Percentiles rank a stretch among this genome's conserved stretches.
Conservation (phyloP, 345 rosid genomes). For the Gossypium stocksii region DNA sequence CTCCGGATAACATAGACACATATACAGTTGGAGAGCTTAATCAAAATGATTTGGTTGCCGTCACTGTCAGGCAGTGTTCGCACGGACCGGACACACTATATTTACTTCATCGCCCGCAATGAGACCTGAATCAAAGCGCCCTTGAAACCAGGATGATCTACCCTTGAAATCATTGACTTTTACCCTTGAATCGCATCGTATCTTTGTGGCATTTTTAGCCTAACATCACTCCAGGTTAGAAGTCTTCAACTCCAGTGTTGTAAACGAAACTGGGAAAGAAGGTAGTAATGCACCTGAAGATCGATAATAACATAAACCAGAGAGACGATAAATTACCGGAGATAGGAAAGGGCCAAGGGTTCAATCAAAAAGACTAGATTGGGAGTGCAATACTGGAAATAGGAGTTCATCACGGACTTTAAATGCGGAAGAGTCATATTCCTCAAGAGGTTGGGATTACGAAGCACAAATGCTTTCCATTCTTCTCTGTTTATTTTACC, state of each 20-base stretch:
- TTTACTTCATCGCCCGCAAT: not conserved
- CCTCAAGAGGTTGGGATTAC: slow-evolving; percentile 45
- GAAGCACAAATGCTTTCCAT: slow-evolving; percentile 49
- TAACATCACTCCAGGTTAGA: not conserved
- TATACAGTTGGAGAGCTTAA: not conserved
- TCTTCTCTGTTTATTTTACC: slow-evolving; percentile 51
- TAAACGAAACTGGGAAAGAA: slow-evolving; percentile 50
- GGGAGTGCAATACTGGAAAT: not conserved
- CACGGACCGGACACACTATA: not conserved
- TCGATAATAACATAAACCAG: not conserved
- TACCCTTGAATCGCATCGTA: not conserved
- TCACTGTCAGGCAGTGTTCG: not conserved
- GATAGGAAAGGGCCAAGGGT: not conserved
- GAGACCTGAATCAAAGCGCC: not conserved
- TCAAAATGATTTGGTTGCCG: not conserved
- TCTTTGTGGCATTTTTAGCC: not conserved
- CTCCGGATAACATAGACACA: not conserved
- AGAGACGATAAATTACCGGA: not conserved
- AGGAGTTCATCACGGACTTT: slow-evolving; percentile 26
- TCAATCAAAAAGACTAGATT: not conserved
- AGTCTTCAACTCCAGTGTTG: slow-evolving; percentile 45
- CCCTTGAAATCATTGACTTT: not conserved
- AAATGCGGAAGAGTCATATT: slow-evolving; percentile 64
- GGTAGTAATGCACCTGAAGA: slow-evolving; percentile 45
- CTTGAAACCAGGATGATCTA: not conserved